A percentile compares a stretch with the other conserved stretches of the same genome.
These are phyloP conservation scores for Sporobolomyces phaffii DNA, from an alignment of 768 basidiomycete species.

Conservation along the genomic window DNA sequence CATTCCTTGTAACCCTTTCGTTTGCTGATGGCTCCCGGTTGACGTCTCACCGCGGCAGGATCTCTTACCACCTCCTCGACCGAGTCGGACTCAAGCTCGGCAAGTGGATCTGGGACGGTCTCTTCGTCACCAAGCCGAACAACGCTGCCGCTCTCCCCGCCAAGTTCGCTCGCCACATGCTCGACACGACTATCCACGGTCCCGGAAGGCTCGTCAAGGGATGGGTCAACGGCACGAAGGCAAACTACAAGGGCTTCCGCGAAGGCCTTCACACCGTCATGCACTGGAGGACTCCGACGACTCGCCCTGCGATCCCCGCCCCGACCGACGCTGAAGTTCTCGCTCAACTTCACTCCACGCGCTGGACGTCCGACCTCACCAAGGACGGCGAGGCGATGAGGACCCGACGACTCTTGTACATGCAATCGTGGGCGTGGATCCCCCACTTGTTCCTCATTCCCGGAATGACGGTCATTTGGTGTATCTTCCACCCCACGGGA, in stretches of 20 bases:
- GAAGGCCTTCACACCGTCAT: constrained; percentile 32
- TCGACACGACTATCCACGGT: constrained; percentile 36
- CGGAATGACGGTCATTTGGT: constrained; percentile 42
- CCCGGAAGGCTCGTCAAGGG: constrained; percentile 34
- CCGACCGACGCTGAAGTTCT: constrained; percentile 44
- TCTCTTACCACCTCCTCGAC: constrained; percentile 45
- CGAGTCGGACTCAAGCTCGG: constrained; percentile 44
- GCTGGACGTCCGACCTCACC: constrained; percentile 43
- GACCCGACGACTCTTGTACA: constrained; percentile 39
- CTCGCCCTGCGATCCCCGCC: constrained; percentile 40
- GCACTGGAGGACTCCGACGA: constrained; percentile 43
- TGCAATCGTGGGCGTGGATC: constrained; percentile 44
- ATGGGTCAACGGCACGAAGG: constrained; percentile 6
- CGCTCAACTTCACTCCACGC: constrained; percentile 44
- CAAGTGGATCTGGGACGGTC: constrained; percentile 45
- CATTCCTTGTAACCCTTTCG: neutral
- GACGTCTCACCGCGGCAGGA: constrained; percentile 26
- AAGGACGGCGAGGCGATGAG: constrained; percentile 43
- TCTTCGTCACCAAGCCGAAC: constrained; percentile 45
- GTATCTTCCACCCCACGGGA: constrained; percentile 42
- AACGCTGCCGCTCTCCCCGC: constrained; percentile 39
- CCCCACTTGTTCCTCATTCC: constrained; percentile 44
- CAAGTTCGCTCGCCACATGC: constrained; percentile 38
- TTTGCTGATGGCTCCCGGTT: too few species aligned
- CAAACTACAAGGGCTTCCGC: constrained; percentile 13